These are phyloP conservation scores for Glycine tomentella DNA, from an alignment of 306 rosid genomes.

Conservation along the genomic window DNA sequence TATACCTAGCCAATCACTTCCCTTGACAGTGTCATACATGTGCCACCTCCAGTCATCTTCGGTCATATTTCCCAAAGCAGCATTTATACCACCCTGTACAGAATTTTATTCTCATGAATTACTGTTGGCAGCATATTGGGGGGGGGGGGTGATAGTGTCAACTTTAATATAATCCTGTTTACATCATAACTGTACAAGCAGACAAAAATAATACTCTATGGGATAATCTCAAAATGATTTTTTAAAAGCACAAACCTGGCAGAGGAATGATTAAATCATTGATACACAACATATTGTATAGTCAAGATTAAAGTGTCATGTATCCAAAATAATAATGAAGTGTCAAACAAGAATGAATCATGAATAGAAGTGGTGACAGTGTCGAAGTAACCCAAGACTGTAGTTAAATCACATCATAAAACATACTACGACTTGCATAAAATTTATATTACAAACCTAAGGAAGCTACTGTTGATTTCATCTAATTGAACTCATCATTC, in stretches of 20 bases:
- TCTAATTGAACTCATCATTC: not conserved
- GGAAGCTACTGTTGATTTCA: not conserved
- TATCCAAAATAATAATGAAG: not conserved
- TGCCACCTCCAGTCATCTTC: conserved; percentile 99
- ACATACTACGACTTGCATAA: not conserved
- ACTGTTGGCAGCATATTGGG: conserved; percentile 27
- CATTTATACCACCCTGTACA: conserved; percentile 89
- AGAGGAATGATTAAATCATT: not conserved
- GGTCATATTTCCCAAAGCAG: conserved; percentile 88
- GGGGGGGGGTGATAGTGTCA: not conserved
- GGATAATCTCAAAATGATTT: conserved; percentile 5
- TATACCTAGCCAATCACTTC: conserved; percentile 95
- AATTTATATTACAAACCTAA: not conserved
- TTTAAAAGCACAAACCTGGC: conserved; percentile 7
- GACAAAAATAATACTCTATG: not conserved
- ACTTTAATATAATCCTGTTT: conserved; percentile 22
- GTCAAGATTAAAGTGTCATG: conserved; percentile 2
- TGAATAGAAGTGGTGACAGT: conserved; percentile 1
- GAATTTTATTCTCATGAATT: conserved; percentile 35
- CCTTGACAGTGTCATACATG: conserved; percentile 96
- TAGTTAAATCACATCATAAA: not conserved
- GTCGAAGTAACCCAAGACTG: not conserved
- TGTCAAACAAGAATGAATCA: conserved; percentile 29
- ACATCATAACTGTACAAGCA: conserved; percentile 6
- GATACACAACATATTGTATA: not conserved